phyloP scores from a whole-genome alignment of 73 alveolate species.

The Stentor roeselii region DNA sequence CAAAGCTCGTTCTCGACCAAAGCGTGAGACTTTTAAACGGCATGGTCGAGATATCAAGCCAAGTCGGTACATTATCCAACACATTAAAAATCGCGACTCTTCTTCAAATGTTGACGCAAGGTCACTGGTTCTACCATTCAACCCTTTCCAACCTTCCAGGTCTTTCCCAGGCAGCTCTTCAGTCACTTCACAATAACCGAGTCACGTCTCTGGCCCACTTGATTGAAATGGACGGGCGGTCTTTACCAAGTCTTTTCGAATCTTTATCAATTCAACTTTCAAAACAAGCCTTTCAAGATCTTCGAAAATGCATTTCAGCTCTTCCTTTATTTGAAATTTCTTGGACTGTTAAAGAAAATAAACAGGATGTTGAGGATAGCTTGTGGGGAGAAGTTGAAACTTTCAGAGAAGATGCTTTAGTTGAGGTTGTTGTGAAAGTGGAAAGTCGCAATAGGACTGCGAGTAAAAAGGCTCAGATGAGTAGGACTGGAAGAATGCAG shows the following conservation, averaged over 20 bases:
- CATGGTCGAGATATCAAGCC: constrained; percentile 92
- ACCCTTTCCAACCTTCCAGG: constrained; percentile 71
- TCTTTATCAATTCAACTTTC: constrained; percentile 40
- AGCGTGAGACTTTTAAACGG: constrained; percentile 87
- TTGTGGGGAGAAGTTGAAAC: constrained; percentile 58
- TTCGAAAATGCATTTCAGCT: constrained; percentile 42
- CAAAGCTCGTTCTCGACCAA: constrained; percentile 91
- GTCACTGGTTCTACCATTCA: constrained; percentile 84
- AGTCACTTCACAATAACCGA: neutral
- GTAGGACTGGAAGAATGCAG: constrained; percentile 76
- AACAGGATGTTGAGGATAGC: constrained; percentile 61
- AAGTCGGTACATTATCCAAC: constrained; percentile 75
- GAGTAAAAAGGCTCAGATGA: constrained; percentile 53
- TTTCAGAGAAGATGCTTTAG: constrained; percentile 74
- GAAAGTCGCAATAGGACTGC: constrained; percentile 53
- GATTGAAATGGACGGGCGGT: constrained; percentile 43
- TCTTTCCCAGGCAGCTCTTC: neutral
- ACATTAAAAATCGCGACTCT: constrained; percentile 70
- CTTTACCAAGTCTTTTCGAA: constrained; percentile 56
- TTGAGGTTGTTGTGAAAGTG: constrained; percentile 54
- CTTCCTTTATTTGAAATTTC: constrained; percentile 67
- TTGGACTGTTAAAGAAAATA: constrained; percentile 66
- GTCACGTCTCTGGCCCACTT: neutral
- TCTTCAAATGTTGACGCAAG: constrained; percentile 87
- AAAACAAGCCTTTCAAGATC: constrained; percentile 44